These are phyloP conservation scores for Mycena amicta DNA, from an alignment of 768 basidiomycete genomes.

Conservation along the genomic window DNA sequence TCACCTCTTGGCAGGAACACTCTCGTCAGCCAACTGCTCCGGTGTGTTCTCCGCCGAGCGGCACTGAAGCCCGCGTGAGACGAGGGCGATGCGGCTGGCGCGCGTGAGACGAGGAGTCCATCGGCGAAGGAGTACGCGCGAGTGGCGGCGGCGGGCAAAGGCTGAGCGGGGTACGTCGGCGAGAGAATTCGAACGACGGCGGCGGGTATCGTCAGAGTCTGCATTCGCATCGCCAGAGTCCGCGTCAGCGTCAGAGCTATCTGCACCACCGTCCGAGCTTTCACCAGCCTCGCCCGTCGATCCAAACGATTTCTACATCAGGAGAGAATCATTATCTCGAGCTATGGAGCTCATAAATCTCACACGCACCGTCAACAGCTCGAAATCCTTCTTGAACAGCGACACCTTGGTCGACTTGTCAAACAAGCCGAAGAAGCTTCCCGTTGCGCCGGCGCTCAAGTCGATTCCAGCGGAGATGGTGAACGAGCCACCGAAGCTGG, in stretches of 20 bases:
- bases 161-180: background rate
- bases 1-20: conserved; percentile 11
- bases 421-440: conserved; percentile 14
- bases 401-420: conserved; percentile 14
- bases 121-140: background rate
- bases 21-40: conserved; percentile 2
- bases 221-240: too few relatives aligned
- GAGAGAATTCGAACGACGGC: too few relatives aligned
- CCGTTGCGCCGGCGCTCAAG: conserved; percentile 14
- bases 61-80: conserved; percentile 3
- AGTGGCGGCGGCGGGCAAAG: background rate
- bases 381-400: conserved; percentile 17
- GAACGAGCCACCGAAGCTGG: conserved; percentile 11
- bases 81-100: background rate
- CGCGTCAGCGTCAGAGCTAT: too few relatives aligned
- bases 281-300: background rate
- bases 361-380: conserved; percentile 13
- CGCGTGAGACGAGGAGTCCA: background rate
- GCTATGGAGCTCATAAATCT: too few relatives aligned
- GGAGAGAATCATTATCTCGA: too few relatives aligned
- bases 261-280: background rate
- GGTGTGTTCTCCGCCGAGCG: background rate
- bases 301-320: conserved; percentile 13
- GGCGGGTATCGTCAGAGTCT: background rate
- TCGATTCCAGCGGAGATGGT: conserved; percentile 12